A percentile compares a stretch with the other conserved stretches of the same genome.
Conservation (phyloP, 1,139 yeast genomes). For the Geotrichum carabidarum region DNA sequence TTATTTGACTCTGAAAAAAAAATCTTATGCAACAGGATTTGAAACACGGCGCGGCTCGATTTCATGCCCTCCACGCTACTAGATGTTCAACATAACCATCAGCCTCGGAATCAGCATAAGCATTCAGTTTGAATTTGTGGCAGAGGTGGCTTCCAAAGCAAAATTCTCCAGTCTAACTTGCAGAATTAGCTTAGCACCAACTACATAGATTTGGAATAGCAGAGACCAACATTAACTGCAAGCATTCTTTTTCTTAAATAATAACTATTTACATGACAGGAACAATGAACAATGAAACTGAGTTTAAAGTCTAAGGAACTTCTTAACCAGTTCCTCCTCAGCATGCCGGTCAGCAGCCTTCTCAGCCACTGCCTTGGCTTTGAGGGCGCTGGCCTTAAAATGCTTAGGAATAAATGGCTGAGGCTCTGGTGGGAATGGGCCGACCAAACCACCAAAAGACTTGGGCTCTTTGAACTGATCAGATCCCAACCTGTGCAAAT, state of each 20-base stretch:
- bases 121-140: constrained; percentile 28
- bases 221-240: background rate
- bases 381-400: constrained; percentile 43
- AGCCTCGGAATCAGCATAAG: background rate
- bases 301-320: constrained; percentile 14
- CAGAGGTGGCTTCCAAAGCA: constrained; percentile 37
- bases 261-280: background rate
- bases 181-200: background rate
- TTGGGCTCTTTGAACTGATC: constrained; percentile 62
- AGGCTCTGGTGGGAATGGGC: constrained; percentile 61
- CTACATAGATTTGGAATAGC: background rate
- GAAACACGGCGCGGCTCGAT: no score
- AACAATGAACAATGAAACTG: background rate
- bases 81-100: no score
- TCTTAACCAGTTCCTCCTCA: constrained; percentile 27
- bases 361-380: constrained; percentile 38
- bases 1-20: no score
- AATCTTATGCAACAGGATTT: no score
- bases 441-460: constrained; percentile 73
- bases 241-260: background rate
- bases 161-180: constrained; percentile 11
- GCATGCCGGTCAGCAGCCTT: constrained; percentile 19
- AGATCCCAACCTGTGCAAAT: constrained; percentile 49
- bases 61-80: background rate
- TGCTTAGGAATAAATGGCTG: constrained; percentile 63